Percentiles rank a stretch among this genome's conserved stretches.
phyloP scores from a whole-genome alignment of 1,284 basidiomycete genomes.

The Xerocomus cyaneibrunnescens region DNA sequence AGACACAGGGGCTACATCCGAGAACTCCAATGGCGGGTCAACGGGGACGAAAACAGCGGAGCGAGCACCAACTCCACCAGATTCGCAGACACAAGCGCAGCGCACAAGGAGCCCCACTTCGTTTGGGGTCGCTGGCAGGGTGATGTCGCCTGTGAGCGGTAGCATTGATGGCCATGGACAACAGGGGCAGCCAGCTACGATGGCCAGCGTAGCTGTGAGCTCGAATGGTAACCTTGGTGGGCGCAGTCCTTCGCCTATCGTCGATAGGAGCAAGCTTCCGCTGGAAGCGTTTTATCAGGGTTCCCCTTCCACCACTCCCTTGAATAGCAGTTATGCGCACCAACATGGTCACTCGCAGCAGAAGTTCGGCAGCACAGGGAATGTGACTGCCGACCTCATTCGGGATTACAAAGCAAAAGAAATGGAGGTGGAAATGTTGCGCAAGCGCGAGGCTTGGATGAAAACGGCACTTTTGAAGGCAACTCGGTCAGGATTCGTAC shows the following conservation, averaged over 20 bases:
- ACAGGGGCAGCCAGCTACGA: slow-evolving; percentile 43
- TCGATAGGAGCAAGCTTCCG: slow-evolving; percentile 53
- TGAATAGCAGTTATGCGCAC: slow-evolving; percentile 32
- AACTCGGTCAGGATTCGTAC: slow-evolving; percentile 78
- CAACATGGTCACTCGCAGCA: slow-evolving; percentile 33
- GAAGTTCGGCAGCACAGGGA: slow-evolving; percentile 61
- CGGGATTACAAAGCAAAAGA: slow-evolving; percentile 81
- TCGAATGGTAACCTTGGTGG: slow-evolving; percentile 47
- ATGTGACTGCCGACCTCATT: slow-evolving; percentile 70
- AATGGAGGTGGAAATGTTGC: slow-evolving; percentile 74
- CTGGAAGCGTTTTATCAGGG: slow-evolving; percentile 60
- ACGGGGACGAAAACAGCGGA: slow-evolving; percentile 42
- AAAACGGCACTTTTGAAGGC: slow-evolving; percentile 80
- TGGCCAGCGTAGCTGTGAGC: slow-evolving; percentile 53
- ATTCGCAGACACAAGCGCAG: slow-evolving; percentile 37
- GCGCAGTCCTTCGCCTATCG: slow-evolving; percentile 63
- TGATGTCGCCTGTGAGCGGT: slow-evolving; percentile 53
- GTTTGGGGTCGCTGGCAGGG: slow-evolving; percentile 44
- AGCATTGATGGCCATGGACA: slow-evolving; percentile 39
- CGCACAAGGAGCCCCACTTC: slow-evolving; percentile 64
- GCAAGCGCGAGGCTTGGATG: slow-evolving; percentile 86
- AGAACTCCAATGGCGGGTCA: slow-evolving; percentile 17
- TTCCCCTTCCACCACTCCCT: slow-evolving; percentile 50
- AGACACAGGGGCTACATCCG: slow-evolving; percentile 42
- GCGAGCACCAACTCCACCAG: slow-evolving; percentile 51